Conservation (phyloP, 192 early-diverging fungal genomes). For the Gamsiella multidivaricata region DNA sequence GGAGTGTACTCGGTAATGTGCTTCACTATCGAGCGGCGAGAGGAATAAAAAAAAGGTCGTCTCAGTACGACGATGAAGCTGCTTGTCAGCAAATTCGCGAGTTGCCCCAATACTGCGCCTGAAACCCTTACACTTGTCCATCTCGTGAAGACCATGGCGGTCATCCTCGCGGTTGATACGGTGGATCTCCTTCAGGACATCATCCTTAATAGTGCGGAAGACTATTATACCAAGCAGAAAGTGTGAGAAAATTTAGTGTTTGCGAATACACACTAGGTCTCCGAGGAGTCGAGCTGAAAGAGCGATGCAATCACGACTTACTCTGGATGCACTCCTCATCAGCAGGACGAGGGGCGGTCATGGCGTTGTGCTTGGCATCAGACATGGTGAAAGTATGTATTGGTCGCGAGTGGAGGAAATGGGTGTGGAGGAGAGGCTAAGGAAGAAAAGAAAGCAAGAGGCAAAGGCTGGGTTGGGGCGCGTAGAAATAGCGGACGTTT, state of each 20-base stretch:
- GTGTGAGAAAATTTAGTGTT: slow-evolving; percentile 10
- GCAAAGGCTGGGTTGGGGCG: too few species aligned
- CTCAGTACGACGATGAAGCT: too few species aligned
- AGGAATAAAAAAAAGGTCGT: background rate
- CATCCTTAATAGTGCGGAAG: slow-evolving; percentile 53
- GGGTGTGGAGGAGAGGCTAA: background rate
- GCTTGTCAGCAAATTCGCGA: background rate
- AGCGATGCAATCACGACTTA: slow-evolving; percentile 6
- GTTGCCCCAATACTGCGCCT: background rate
- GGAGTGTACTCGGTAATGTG: slow-evolving; percentile 59
- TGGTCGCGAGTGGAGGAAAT: background rate
- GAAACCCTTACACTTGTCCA: slow-evolving; percentile 54
- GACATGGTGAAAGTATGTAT: slow-evolving; percentile 52
- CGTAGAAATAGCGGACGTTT: too few species aligned
- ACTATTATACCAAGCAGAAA: slow-evolving; percentile 20
- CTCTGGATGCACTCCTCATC: slow-evolving; percentile 54
- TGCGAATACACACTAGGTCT: too few species aligned
- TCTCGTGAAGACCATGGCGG: slow-evolving; percentile 58
- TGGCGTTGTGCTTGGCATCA: slow-evolving; percentile 56
- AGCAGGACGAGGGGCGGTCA: slow-evolving; percentile 52
- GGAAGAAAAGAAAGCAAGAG: background rate
- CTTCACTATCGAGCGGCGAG: slow-evolving; percentile 12
- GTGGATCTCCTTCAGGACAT: slow-evolving; percentile 58
- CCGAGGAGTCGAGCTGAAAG: too few species aligned
- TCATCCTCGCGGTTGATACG: slow-evolving; percentile 36